phyloP scores from a whole-genome alignment of 352 stramenopile genomes.

The Phytophthora sojae region DNA sequence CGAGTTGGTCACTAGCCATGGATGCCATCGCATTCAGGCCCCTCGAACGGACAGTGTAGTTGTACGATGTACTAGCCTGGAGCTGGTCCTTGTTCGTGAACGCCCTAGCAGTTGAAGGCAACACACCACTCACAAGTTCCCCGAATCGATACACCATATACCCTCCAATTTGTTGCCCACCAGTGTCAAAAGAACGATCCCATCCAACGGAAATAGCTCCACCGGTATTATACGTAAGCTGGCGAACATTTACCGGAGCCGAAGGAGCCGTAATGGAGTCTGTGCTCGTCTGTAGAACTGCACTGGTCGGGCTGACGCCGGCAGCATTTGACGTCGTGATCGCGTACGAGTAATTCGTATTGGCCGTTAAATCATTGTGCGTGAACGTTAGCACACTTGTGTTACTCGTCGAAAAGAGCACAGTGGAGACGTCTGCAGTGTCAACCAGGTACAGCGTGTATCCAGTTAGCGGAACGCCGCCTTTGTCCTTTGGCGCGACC shows the following conservation, averaged over 20 bases:
- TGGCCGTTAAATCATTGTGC: constrained; percentile 58
- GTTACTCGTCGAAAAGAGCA: constrained; percentile 37
- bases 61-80: constrained; percentile 48
- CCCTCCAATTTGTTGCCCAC: constrained; percentile 48
- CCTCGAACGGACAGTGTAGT: constrained; percentile 53
- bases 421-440: constrained; percentile 6
- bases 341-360: constrained; percentile 58
- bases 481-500: constrained; percentile 38
- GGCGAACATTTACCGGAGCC: constrained; percentile 49
- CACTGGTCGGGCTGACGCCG: constrained; percentile 50
- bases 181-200: constrained; percentile 60
- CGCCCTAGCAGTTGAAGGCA: constrained; percentile 23
- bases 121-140: constrained; percentile 26
- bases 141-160: constrained; percentile 71
- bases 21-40: constrained; percentile 51
- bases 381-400: constrained; percentile 37
- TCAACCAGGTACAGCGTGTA: constrained; percentile 41
- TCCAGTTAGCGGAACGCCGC: constrained; percentile 39
- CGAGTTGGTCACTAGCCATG: constrained; percentile 43
- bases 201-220: constrained; percentile 67
- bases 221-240: constrained; percentile 53
- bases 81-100: constrained; percentile 53
- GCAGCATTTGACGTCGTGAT: constrained; percentile 48
- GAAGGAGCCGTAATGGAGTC: constrained; percentile 53
- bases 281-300: constrained; percentile 42